Base-by-base conservation (phyloP, 176 grass and related monocot genomes). In the Lolium multiflorum region DNA sequence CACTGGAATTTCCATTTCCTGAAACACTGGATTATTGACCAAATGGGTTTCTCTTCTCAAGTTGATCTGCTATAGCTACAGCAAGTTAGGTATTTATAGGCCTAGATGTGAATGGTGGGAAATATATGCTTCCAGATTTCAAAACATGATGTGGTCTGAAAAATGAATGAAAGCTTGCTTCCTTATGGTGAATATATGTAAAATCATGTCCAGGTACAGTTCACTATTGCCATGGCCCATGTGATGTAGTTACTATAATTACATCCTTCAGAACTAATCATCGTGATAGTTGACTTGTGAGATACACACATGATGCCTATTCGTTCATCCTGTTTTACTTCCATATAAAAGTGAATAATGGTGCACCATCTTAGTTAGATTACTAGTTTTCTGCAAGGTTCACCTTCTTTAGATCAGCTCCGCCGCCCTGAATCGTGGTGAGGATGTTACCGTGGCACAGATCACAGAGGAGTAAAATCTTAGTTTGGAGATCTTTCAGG, bases 1-100 rank as follows among this genome's bases (percentile, higher is more conserved):
- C 63, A 89, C 89, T 61, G 92, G 89, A 77, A 94, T 91, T 61
- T 89, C 89, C 92, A 94, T 91, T 79, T 74, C 48, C 62, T 38
- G 9, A 4, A 61, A 70, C 71, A 77, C 77, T 85, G 61, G 17
- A 71, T 43, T 47, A 61, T 54, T 75, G 52, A 74, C 37, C 22
- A 79, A 41, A 55, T 70, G 51, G 28, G 60, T 0, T 78, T 43
- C 56, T 80, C 82, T 81, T 83, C 67, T 88, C 60, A 87, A 77
- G 68, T 54, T 85, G 74, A 82, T 82, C 63, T 6, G 41, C 43
- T 85, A 56, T 74, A 85, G 18, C 59, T 76, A 70, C 8, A 61
- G 9, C 5, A 77, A 55, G n/a, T n/a, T 74, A 71, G 54, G 63
- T 91, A 91, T 91, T 87, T 91, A 91, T 91, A 84, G 41, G 56